Evolutionary conservation across 1,284 basidiomycete genomes (phyloP).

Genomic region (Microbotryum saponariae): DNA sequence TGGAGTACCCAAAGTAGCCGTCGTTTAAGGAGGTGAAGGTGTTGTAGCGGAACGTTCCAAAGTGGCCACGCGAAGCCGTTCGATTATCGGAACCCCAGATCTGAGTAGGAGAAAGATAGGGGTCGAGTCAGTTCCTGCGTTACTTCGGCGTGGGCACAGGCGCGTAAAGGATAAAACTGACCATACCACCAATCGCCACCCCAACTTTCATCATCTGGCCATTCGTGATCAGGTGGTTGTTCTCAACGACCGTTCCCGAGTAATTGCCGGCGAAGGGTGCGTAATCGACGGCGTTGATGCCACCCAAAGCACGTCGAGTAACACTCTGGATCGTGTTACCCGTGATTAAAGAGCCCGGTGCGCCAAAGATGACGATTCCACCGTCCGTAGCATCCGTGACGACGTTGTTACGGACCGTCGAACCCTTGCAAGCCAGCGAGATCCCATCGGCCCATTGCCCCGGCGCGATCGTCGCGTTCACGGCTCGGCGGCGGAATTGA

Average conservation of each 20-base stretch:
- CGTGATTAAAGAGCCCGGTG: slow-evolving; percentile 64
- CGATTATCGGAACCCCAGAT: slow-evolving; percentile 28
- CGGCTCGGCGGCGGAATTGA: slow-evolving; percentile 21
- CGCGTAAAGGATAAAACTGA: slow-evolving; percentile 28
- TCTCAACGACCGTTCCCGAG: slow-evolving; percentile 57
- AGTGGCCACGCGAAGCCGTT: slow-evolving; percentile 32
- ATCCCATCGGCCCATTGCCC: slow-evolving; percentile 58
- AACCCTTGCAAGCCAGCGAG: slow-evolving; percentile 62
- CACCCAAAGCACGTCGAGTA: slow-evolving; percentile 48
- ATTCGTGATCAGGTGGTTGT: slow-evolving; percentile 51
- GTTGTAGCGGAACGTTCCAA: slow-evolving; percentile 60
- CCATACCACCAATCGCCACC: slow-evolving; percentile 43
- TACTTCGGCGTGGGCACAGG: slow-evolving; percentile 30
- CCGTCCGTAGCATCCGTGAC: slow-evolving; percentile 60
- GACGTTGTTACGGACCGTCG: slow-evolving; percentile 61
- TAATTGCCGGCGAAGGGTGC: slow-evolving; percentile 60
- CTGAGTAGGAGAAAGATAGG: not conserved
- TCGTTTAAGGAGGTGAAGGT: slow-evolving; percentile 41
- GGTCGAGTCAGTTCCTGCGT: too few relatives aligned
- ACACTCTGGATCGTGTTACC: slow-evolving; percentile 59
- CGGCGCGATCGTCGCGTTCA: slow-evolving; percentile 4
- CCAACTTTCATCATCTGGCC: slow-evolving; percentile 44
- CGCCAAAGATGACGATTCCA: slow-evolving; percentile 61
- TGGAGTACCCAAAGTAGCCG: slow-evolving; percentile 35
- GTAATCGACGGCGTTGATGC: slow-evolving; percentile 69